Evolutionary conservation across 1,284 basidiomycete species (phyloP).

Genomic region (Cryptococcus floricola): DNA sequence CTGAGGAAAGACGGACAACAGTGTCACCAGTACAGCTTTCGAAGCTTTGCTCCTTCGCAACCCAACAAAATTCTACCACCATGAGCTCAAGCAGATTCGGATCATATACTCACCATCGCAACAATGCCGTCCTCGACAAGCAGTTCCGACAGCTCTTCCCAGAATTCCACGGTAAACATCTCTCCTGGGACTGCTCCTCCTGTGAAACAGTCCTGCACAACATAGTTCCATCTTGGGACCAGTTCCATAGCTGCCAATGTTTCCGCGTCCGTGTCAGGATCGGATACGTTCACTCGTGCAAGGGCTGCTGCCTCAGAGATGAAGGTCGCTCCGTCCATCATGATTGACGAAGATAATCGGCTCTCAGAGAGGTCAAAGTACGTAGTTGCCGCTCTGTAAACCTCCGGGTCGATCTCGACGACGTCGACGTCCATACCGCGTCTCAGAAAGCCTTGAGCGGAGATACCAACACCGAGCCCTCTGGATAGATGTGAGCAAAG

Average conservation of each 20-base stretch:
- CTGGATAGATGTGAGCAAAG: constrained; percentile 48
- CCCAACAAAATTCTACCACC: constrained; percentile 67
- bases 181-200: constrained; percentile 78
- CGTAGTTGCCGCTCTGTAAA: constrained; percentile 71
- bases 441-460: constrained; percentile 65
- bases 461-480: constrained; percentile 78
- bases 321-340: constrained; percentile 72
- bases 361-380: constrained; percentile 67
- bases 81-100: neutral
- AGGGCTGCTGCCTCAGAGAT: constrained; percentile 50
- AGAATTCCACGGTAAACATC: constrained; percentile 77
- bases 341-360: constrained; percentile 53
- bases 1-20: constrained; percentile 62
- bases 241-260: constrained; percentile 4
- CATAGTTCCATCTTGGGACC: constrained; percentile 60
- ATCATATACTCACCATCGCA: constrained; percentile 62
- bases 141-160: constrained; percentile 62
- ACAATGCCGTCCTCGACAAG: constrained; percentile 70
- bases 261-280: neutral
- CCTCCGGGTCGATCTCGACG: constrained; percentile 76
- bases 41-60: constrained; percentile 60
- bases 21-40: constrained; percentile 63
- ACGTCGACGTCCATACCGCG: constrained; percentile 57
- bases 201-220: constrained; percentile 87
- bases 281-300: constrained; percentile 16